Evolutionary conservation across 495 filamentous ascomycete species (phyloP).

Genomic region (Podospora sp.): DNA sequence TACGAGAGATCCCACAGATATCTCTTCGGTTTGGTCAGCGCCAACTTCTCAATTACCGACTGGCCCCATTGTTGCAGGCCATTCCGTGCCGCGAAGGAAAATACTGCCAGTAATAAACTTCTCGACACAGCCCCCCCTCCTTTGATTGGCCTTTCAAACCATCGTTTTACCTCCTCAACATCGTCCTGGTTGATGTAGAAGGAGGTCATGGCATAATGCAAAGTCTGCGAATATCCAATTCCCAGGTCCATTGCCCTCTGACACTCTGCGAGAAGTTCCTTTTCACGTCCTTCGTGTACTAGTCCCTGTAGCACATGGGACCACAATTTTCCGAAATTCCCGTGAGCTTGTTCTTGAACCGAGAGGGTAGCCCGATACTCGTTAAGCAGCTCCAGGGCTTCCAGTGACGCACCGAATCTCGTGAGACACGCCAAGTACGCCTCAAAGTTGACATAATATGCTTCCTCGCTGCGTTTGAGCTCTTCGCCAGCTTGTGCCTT

Average conservation of each 20-base stretch:
- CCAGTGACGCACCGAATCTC: conserved; percentile 59
- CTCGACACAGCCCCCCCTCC: conserved; percentile 43
- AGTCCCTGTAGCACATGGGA: conserved; percentile 65
- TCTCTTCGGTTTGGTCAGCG: conserved; percentile 51
- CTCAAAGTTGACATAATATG: conserved; percentile 44
- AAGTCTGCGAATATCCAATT: conserved; percentile 34
- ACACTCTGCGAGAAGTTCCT: conserved; percentile 25
- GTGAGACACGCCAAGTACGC: conserved; percentile 59
- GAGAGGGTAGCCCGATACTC: conserved; percentile 39
- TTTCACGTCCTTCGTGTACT: conserved; percentile 57
- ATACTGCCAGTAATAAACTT: conserved; percentile 52
- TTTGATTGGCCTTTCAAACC: conserved; percentile 65
- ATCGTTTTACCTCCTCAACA: conserved; percentile 57
- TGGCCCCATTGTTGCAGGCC: conserved; percentile 65
- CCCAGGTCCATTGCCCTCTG: conserved; percentile 37
- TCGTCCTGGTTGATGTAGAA: conserved; percentile 56
- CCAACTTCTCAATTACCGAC: conserved; percentile 61
- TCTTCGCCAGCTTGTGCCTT: conserved; percentile 42
- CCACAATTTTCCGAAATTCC: conserved; percentile 54
- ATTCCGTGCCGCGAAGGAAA: conserved; percentile 54
- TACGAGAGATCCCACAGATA: conserved; percentile 69
- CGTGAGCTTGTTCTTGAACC: conserved; percentile 30
- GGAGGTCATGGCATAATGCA: conserved; percentile 54
- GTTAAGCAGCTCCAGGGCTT: conserved; percentile 57
- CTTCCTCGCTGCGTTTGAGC: conserved; percentile 6